These are phyloP conservation scores for Hymenoscyphus occultus DNA, from an alignment of 2,329 filamentous ascomycete genomes.

Conservation along the genomic window DNA sequence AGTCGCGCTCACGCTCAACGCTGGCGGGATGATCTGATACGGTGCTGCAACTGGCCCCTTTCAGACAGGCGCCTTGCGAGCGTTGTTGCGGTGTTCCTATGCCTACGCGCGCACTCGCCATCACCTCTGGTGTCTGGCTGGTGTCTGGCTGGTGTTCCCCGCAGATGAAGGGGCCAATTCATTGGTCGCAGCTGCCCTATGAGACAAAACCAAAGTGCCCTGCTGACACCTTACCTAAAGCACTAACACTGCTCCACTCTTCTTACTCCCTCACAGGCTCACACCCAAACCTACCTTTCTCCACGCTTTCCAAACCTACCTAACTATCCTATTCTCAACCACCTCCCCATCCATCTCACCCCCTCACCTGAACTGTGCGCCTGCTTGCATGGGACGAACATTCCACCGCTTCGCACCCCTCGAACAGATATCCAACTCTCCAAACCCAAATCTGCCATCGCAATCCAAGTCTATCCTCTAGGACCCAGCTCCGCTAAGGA, in stretches of 20 bases:
- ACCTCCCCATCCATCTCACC: slow-evolving; percentile 1
- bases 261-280: slow-evolving; percentile 28
- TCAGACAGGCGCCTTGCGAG: too few relatives aligned
- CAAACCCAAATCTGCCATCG: slow-evolving; percentile 13
- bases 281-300: slow-evolving; percentile 19
- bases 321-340: slow-evolving; percentile 9
- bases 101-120: too few relatives aligned
- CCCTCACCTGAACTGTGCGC: slow-evolving; percentile 3
- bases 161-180: too few relatives aligned
- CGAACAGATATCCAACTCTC: slow-evolving; percentile 13
- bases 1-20: too few relatives aligned
- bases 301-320: slow-evolving; percentile 22
- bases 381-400: slow-evolving; percentile 16
- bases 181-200: too few relatives aligned
- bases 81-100: too few relatives aligned
- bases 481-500: slow-evolving; percentile 21
- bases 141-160: too few relatives aligned
- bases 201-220: too few relatives aligned
- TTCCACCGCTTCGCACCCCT: slow-evolving; percentile 18
- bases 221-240: slow-evolving; percentile 22
- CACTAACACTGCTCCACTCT: slow-evolving; percentile 16
- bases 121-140: too few relatives aligned
- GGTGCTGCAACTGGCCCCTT: too few relatives aligned
- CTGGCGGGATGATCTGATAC: too few relatives aligned
- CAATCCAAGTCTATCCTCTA: slow-evolving; percentile 25